Evolutionary conservation across 2,329 filamentous ascomycete genomes (phyloP).

Genomic region (Apiospora marii): DNA sequence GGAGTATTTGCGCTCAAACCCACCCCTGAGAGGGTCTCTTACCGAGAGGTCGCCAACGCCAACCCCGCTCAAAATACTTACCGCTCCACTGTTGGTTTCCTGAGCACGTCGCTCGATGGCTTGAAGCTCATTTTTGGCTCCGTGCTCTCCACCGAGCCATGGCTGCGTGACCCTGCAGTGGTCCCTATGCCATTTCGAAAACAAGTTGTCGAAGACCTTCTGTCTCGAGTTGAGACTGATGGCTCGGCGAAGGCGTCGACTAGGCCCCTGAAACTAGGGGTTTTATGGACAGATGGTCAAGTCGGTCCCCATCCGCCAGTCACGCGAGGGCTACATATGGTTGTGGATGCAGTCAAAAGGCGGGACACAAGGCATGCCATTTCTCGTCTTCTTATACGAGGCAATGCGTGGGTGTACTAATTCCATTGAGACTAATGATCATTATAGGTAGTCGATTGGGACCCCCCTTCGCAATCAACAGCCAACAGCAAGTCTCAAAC

Average conservation of each 20-base stretch:
- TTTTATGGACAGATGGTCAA: background rate
- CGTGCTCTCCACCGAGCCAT: too few relatives aligned
- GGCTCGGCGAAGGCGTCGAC: too few relatives aligned
- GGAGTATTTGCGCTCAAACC: conserved; percentile 59
- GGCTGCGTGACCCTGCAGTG: too few relatives aligned
- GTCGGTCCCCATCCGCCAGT: background rate
- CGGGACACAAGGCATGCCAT: background rate
- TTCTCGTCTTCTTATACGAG: background rate
- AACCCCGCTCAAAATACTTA: conserved; percentile 64
- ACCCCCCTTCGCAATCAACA: conserved; percentile 40
- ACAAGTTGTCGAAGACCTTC: too few relatives aligned
- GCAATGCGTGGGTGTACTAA: conserved; percentile 41
- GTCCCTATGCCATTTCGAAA: too few relatives aligned
- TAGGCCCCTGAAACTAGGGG: background rate
- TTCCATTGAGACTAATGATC: conserved; percentile 52
- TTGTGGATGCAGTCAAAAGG: background rate
- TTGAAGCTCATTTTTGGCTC: conserved; percentile 52
- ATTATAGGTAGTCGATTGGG: too few relatives aligned
- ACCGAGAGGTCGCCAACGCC: background rate
- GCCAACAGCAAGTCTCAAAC: conserved; percentile 31
- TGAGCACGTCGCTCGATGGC: conserved; percentile 63
- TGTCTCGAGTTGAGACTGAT: too few relatives aligned
- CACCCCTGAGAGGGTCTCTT: conserved; percentile 34
- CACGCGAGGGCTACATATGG: background rate
- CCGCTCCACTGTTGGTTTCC: conserved; percentile 67